phyloP scores from a whole-genome alignment of 306 rosid genomes.

The Sicyos edulis region DNA sequence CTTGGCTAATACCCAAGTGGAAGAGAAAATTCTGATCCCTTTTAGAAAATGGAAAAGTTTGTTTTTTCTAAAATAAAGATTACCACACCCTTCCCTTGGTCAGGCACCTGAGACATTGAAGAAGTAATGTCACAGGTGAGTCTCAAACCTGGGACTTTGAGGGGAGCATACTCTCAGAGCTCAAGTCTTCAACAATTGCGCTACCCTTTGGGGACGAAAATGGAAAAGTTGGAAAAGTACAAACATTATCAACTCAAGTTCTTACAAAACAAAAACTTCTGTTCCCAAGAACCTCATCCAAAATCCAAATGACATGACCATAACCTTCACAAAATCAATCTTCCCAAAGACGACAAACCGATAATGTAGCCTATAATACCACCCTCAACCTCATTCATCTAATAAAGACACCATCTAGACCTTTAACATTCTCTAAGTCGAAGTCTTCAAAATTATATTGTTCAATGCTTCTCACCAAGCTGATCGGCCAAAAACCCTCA shows the following conservation, averaged over 20 bases:
- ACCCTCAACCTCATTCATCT: background rate
- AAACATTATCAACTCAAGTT: background rate
- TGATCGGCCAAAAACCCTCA: background rate
- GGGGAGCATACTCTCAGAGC: no score
- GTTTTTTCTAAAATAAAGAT: no score
- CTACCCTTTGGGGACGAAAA: no score
- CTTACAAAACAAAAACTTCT: background rate
- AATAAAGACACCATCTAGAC: background rate
- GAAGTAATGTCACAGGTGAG: no score
- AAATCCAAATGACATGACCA: background rate
- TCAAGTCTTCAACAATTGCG: no score
- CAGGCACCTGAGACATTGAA: no score
- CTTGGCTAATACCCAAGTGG: background rate
- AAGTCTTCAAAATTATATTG: background rate
- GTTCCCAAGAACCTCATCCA: background rate
- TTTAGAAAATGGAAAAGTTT: background rate
- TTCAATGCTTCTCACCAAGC: background rate
- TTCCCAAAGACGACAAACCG: background rate
- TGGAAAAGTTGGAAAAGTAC: background rate
- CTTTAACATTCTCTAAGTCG: background rate
- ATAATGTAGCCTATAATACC: background rate
- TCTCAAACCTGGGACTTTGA: no score
- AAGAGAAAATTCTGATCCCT: no score
- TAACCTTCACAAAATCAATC: background rate
- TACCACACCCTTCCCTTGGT: no score